These are phyloP conservation scores for Populus hybrid DNA, from an alignment of 441 rosid genomes.

Conservation along the genomic window DNA sequence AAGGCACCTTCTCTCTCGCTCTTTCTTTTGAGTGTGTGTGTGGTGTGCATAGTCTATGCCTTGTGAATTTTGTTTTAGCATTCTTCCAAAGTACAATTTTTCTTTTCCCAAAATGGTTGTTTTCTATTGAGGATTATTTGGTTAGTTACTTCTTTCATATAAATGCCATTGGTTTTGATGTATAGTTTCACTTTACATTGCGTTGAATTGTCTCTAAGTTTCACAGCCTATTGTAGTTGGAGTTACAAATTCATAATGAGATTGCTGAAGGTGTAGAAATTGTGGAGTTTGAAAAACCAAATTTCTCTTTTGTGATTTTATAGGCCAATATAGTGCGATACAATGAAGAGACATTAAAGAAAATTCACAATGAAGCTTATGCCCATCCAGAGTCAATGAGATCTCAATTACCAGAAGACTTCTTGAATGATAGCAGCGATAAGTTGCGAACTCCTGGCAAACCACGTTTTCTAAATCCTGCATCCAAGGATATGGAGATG, in stretches of 20 bases:
- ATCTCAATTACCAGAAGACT: slow-evolving; percentile 42
- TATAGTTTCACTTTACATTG: neutral
- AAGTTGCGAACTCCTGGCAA: slow-evolving; percentile 24
- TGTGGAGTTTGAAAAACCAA: neutral
- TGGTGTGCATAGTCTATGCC: neutral
- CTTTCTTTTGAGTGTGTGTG: neutral
- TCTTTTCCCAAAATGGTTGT: too few species aligned
- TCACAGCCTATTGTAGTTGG: neutral
- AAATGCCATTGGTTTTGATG: neutral
- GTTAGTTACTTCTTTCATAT: too few species aligned
- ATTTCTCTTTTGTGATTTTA: neutral
- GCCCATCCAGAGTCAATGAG: slow-evolving; percentile 43
- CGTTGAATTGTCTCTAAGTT: neutral
- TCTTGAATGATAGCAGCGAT: slow-evolving; percentile 27
- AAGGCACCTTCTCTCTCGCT: slow-evolving; percentile 42
- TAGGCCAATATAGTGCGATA: slow-evolving; percentile 75
- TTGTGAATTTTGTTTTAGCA: neutral
- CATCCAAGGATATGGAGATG: slow-evolving; percentile 63
- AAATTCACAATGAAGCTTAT: slow-evolving; percentile 37
- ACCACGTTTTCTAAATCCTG: slow-evolving; percentile 35
- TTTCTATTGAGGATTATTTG: too few species aligned
- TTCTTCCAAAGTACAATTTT: neutral
- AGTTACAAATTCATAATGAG: neutral
- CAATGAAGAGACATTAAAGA: slow-evolving; percentile 68
- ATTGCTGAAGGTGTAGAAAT: neutral